Base-by-base conservation (phyloP, 2,329 filamentous ascomycete species). In the Diplocarpon mali region DNA sequence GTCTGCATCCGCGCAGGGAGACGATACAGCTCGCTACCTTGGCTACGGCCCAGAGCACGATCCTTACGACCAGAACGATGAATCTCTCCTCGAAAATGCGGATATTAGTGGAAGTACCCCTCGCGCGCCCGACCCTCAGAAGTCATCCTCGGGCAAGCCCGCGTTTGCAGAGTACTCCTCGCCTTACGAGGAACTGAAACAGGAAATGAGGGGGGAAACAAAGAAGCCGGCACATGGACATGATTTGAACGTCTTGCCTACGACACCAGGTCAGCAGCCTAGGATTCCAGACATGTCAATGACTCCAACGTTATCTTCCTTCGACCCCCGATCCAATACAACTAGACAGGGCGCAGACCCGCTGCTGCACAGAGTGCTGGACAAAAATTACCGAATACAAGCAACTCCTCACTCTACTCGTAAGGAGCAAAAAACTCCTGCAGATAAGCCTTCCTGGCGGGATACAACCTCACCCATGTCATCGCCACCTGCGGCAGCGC, bases 351-450 rank as follows among this genome's bases (percentile, higher is more conserved):
- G 65, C 57, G 76, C 78, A 48, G 87, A 95, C 60, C 85, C 85
- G 2, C 71, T 96, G 8, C 73, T 98, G 34, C 90, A 96, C 63
- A 85, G 84, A 47, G 73, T 96, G n/a, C 76, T 94, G 5, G 89
- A 96, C 69, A 95, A 93, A 66, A 95, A 85, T 46, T 98, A 94
- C 68, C 85, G 90, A 28, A 73, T 98, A 17, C 86, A 93, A 64
- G 87, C 90, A 5, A 98, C 92, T 9, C 92, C 92, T 0, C 80
- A 92, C 54, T 82, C 70, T 9, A 68, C 67, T 34, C 62, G 62
- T 5, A 68, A 69, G 47, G 66, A 69, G 28, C 50, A 53, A 4
- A 59, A 57, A 40, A 60, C 52, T 2, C 56, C 59, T 7, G 51
- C 48, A 13, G 55, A 55, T 13, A 60, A 63, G 39, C 55, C 58